Evolutionary conservation across 2,329 filamentous ascomycete species (phyloP).

Genomic region (Exserohilum turcica): DNA sequence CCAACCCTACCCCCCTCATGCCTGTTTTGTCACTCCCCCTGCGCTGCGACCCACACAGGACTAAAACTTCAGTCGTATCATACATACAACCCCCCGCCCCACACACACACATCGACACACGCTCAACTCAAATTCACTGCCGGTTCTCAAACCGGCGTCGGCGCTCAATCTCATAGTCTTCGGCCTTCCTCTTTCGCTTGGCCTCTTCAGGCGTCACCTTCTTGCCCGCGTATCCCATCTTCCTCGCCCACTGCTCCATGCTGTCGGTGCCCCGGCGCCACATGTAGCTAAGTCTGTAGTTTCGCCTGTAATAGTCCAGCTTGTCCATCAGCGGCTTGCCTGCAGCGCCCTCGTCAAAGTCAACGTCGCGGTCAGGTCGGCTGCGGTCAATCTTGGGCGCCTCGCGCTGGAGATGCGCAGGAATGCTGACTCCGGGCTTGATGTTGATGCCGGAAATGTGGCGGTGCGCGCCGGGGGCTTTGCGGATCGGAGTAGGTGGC

Average conservation of each 20-base stretch:
- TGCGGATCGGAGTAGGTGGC: slow-evolving; percentile 19
- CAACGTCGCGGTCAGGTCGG: slow-evolving; percentile 27
- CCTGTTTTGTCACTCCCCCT: background rate
- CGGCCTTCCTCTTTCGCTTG: slow-evolving; percentile 36
- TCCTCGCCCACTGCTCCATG: slow-evolving; percentile 18
- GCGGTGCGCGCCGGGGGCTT: slow-evolving; percentile 17
- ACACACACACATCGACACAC: too few species aligned
- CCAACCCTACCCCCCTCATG: background rate
- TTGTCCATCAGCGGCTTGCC: slow-evolving; percentile 25
- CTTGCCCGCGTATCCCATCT: slow-evolving; percentile 22
- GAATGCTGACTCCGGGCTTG: slow-evolving; percentile 29
- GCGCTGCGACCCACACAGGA: slow-evolving; percentile 20
- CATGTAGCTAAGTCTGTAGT: slow-evolving; percentile 30
- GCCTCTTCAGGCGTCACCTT: slow-evolving; percentile 24
- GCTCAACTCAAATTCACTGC: slow-evolving; percentile 17
- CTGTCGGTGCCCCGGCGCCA: slow-evolving; percentile 21
- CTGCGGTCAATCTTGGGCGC: slow-evolving; percentile 20
- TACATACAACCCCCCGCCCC: slow-evolving; percentile 31
- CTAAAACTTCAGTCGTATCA: slow-evolving; percentile 19
- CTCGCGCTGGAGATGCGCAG: slow-evolving; percentile 30
- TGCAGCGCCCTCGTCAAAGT: slow-evolving; percentile 29
- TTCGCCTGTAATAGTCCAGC: slow-evolving; percentile 34
- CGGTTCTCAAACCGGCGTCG: slow-evolving; percentile 38
- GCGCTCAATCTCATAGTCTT: slow-evolving; percentile 36
- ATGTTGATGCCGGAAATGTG: slow-evolving; percentile 32